Evolutionary conservation across 2,329 filamentous ascomycete species (phyloP), one percentile per base, ranked within the genome.

Genomic region (Nemania serpens): DNA sequence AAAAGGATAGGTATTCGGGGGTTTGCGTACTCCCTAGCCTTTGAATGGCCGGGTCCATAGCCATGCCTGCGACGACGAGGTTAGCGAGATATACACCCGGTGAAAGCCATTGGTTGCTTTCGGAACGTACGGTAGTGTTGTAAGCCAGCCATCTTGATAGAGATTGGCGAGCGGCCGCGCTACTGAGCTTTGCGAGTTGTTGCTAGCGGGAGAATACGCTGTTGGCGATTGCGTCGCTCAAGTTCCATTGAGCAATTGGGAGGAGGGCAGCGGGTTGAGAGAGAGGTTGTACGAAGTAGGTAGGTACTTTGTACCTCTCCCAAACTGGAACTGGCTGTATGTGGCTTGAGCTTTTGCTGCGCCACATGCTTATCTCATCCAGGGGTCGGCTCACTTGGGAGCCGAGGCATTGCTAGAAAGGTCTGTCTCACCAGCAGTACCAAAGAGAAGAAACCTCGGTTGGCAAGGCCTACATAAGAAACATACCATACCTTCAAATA

Each of bases 41-140:
- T 72, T 78, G 72, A 68, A 82, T 71, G 68, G 78, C 77, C 74
- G 79, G 80, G 75, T 82, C 80, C 75, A 79, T 62, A 68, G 75
- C 71, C 74, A 81, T 67, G 71, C 78, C 79, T 82, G 70, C 57
- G 49, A 63, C 22, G 34, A 60, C 46, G 69, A 55, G 25, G 47
- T 78, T 70, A 76, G 75, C 66, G 50, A 55, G 58, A 57, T 53
- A n/a, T 46, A 22, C 20, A 25, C 13, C 36, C 34, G 12, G 12
- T 22, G 41, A 5, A 13, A 22, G 22, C 33, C 6, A 36, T 47
- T 34, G 45, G 6, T 41, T 39, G 20, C 12, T 36, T 20, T 12
- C n/a, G 22, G 25, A 15, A 64, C 77, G 50, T 69, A 81, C 79
- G 77, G 73, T 74, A 75, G 69, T 81, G 79, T 62, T 77, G 67